These are phyloP conservation scores for Candida boleticola DNA, from an alignment of 805 yeast species.

Conservation along the genomic window DNA sequence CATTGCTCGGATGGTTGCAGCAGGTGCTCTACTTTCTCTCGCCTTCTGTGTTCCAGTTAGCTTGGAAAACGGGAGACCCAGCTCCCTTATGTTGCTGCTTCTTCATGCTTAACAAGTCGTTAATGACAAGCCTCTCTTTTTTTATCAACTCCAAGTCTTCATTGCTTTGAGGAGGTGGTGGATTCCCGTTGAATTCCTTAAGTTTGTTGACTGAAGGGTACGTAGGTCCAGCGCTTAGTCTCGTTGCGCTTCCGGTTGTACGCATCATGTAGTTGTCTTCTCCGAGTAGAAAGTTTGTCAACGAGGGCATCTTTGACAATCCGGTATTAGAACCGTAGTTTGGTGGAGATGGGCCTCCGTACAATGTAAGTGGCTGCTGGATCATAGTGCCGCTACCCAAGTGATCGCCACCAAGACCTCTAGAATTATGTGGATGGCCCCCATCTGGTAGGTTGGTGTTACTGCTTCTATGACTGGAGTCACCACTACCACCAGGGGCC, in stretches of 20 bases:
- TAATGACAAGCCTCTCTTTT: constrained; percentile 29
- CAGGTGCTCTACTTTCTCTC: constrained; percentile 1
- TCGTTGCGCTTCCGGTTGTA: constrained; percentile 5
- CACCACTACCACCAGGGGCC: background rate
- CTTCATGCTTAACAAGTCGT: constrained; percentile 25
- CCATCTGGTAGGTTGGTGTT: background rate
- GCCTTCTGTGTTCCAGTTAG: background rate
- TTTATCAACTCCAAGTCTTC: constrained; percentile 21
- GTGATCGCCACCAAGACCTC: background rate
- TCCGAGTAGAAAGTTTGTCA: constrained; percentile 20
- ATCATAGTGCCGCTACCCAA: background rate
- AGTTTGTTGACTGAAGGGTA: background rate
- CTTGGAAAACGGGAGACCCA: constrained; percentile 1
- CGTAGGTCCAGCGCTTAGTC: background rate
- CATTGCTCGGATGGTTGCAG: no score
- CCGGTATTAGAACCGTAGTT: background rate
- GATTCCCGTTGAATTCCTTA: constrained; percentile 1
- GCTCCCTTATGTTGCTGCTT: constrained; percentile 4
- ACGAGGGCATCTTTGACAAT: constrained; percentile 12
- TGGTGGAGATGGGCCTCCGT: constrained; percentile 1
- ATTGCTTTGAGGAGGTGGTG: background rate
- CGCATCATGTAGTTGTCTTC: constrained; percentile 20
- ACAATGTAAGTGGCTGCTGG: background rate
- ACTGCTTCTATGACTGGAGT: background rate
- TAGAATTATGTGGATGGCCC: background rate